phyloP scores from a whole-genome alignment of 2,329 filamentous ascomycete genomes.

The Hypoxylon sp. region DNA sequence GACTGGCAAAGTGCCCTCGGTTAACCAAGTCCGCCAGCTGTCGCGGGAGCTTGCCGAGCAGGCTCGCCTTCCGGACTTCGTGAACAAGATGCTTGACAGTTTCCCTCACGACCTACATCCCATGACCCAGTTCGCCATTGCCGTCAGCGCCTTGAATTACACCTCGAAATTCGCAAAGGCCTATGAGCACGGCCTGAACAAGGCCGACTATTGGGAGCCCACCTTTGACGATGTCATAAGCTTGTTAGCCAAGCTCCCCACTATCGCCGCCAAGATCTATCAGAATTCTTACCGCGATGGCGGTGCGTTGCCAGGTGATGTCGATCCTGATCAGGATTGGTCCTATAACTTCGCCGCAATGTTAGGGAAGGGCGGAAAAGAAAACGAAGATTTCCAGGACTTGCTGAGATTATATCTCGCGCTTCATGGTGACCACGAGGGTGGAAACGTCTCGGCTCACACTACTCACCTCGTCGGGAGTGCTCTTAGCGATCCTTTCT shows the following conservation, averaged over 20 bases:
- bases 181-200: slow-evolving; percentile 91
- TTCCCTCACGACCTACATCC: slow-evolving; percentile 94
- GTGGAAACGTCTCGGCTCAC: slow-evolving; percentile 97
- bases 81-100: slow-evolving; percentile 87
- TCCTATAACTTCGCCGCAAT: slow-evolving; percentile 98
- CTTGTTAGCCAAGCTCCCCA: slow-evolving; percentile 94
- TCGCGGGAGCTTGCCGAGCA: slow-evolving; percentile 90
- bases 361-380: slow-evolving; percentile 87
- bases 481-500: slow-evolving; percentile 92
- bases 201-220: slow-evolving; percentile 98
- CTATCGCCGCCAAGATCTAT: slow-evolving; percentile 97
- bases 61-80: slow-evolving; percentile 83
- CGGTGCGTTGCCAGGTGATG: slow-evolving; percentile 78
- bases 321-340: slow-evolving; percentile 93
- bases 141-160: slow-evolving; percentile 95
- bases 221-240: slow-evolving; percentile 96
- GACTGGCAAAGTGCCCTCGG: slow-evolving; percentile 90
- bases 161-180: slow-evolving; percentile 93
- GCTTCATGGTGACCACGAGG: slow-evolving; percentile 97
- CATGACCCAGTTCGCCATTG: slow-evolving; percentile 98
- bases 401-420: slow-evolving; percentile 93
- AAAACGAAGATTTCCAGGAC: slow-evolving; percentile 96
- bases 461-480: slow-evolving; percentile 95
- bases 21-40: slow-evolving; percentile 82
- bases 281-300: slow-evolving; percentile 86